Evolutionary conservation across 176 grass and related monocot species (phyloP).

Genomic region (Rhipidocladum racemiflorum): DNA sequence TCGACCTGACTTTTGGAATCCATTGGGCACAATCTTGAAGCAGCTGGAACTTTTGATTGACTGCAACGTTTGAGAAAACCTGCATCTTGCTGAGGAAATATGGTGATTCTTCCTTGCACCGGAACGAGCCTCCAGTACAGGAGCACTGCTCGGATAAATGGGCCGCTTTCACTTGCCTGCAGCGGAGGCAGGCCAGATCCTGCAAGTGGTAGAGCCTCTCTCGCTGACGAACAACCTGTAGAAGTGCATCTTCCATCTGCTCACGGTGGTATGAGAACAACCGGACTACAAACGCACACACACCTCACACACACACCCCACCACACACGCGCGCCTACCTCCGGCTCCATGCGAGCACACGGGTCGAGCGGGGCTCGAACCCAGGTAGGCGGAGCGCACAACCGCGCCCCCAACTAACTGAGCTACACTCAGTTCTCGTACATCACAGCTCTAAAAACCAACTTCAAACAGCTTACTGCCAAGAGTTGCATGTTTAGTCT

Average conservation of each 20-base stretch:
- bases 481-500: neutral
- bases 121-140: conserved; percentile 81
- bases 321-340: no score
- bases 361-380: no score
- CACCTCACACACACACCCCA: no score
- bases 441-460: neutral
- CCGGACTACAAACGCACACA: no score
- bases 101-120: conserved; percentile 56
- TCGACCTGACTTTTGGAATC: conserved; percentile 66
- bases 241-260: conserved; percentile 76
- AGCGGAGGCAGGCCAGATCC: conserved; percentile 76
- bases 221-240: conserved; percentile 84
- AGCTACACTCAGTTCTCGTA: no score
- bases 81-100: conserved; percentile 74
- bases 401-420: no score
- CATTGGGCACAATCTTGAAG: conserved; percentile 68
- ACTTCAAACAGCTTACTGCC: conserved; percentile 1
- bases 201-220: conserved; percentile 95
- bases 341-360: no score
- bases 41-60: conserved; percentile 61
- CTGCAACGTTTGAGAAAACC: conserved; percentile 57
- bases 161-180: conserved; percentile 85
- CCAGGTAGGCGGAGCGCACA: no score
- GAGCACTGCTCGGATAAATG: conserved; percentile 79
- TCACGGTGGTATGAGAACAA: conserved; percentile 76